phyloP scores from a whole-genome alignment of 164 flowering plant species.

The Santalum album region DNA sequence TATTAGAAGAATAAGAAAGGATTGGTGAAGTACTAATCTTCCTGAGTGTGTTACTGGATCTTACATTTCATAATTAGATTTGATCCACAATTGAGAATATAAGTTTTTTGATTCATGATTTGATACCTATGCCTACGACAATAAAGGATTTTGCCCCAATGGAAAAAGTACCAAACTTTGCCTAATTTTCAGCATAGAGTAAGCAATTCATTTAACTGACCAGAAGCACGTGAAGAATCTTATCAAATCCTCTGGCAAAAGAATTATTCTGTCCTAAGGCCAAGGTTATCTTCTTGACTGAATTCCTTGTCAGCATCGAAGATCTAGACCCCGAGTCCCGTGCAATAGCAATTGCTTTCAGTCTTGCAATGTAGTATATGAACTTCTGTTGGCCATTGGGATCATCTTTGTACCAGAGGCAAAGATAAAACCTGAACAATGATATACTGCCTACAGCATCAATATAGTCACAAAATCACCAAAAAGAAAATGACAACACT shows the following conservation, averaged over 20 bases:
- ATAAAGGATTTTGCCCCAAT: too few species aligned
- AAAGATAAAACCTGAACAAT: conserved; percentile 83
- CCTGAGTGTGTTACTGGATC: too few species aligned
- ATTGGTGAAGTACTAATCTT: too few species aligned
- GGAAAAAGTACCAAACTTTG: neutral
- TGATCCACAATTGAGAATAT: too few species aligned
- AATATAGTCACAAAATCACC: conserved; percentile 4
- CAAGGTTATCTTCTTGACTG: conserved; percentile 65
- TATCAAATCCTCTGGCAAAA: conserved; percentile 92
- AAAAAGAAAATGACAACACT: neutral
- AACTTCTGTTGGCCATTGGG: conserved; percentile 58
- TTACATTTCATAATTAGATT: too few species aligned
- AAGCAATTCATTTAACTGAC: conserved; percentile 31
- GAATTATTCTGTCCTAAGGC: conserved; percentile 81
- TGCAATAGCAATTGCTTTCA: conserved; percentile 55
- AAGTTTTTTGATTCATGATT: too few species aligned
- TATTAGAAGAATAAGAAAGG: too few species aligned
- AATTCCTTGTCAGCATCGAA: conserved; percentile 55
- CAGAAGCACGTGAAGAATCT: conserved; percentile 78
- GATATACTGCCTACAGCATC: conserved; percentile 6
- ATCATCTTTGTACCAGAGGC: conserved; percentile 92
- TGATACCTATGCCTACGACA: too few species aligned
- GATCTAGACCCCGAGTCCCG: conserved; percentile 51
- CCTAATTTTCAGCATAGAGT: neutral
- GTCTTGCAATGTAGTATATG: conserved; percentile 54